A percentile compares a stretch with the other conserved stretches of the same genome.
phyloP scores from a whole-genome alignment of 306 rosid species.

The Styphnolobium japonicum region DNA sequence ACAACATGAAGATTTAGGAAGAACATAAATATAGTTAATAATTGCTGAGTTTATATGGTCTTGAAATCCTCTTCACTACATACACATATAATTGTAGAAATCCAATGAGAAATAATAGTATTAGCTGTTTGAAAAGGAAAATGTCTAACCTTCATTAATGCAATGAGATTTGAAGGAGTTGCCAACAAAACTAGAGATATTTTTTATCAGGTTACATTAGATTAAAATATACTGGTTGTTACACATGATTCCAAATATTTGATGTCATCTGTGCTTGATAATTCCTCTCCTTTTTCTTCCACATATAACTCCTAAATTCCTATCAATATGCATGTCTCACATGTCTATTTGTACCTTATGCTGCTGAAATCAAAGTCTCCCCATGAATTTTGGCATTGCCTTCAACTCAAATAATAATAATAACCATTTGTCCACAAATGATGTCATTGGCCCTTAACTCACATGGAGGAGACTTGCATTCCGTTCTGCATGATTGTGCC shows the following conservation, averaged over 20 bases:
- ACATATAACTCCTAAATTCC: too few species aligned
- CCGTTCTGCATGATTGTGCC: too few species aligned
- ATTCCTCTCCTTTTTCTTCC: too few species aligned
- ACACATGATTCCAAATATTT: neutral
- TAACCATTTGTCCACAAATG: too few species aligned
- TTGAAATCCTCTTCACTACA: neutral
- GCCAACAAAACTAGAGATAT: neutral
- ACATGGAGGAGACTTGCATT: too few species aligned
- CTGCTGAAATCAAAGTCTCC: too few species aligned
- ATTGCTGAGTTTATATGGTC: neutral
- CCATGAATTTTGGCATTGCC: too few species aligned
- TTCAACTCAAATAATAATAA: too few species aligned
- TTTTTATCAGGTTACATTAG: neutral
- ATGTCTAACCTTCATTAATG: neutral
- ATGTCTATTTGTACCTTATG: too few species aligned
- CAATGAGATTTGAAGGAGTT: neutral
- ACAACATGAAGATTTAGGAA: neutral
- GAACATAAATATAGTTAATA: neutral
- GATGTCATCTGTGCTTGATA: too few species aligned
- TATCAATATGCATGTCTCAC: neutral
- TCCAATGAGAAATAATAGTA: neutral
- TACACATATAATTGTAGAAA: neutral
- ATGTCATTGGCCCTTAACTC: too few species aligned
- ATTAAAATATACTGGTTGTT: too few species aligned
- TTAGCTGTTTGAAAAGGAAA: neutral